Conservation (phyloP, 106 monocot genomes). For the Narthecium ossifragum region DNA sequence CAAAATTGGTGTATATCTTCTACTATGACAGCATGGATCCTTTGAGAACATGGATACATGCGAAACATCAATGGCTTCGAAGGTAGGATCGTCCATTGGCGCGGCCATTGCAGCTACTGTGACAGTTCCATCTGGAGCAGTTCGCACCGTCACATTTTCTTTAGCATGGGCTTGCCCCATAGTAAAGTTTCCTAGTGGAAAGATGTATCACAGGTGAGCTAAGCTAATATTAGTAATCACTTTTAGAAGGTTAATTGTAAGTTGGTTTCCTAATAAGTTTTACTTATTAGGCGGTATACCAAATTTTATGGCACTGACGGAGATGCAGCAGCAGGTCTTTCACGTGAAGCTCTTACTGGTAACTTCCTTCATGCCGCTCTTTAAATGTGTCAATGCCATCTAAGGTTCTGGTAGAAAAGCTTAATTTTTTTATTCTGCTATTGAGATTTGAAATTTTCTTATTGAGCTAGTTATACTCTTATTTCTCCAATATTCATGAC, state of each 20-base stretch:
- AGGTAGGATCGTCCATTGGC: slow-evolving; percentile 84
- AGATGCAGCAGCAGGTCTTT: slow-evolving; percentile 71
- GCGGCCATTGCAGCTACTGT: slow-evolving; percentile 88
- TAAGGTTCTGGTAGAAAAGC: too few species aligned
- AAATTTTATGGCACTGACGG: slow-evolving; percentile 77
- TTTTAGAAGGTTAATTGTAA: not conserved
- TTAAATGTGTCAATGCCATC: too few species aligned
- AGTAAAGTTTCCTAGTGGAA: slow-evolving; percentile 69
- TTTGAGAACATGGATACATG: slow-evolving; percentile 55
- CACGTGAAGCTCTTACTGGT: slow-evolving; percentile 87
- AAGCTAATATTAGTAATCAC: not conserved
- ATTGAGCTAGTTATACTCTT: too few species aligned
- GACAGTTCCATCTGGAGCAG: slow-evolving; percentile 40
- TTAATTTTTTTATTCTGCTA: too few species aligned
- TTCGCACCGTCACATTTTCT: slow-evolving; percentile 65
- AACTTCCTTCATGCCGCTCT: too few species aligned
- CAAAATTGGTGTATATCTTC: not conserved
- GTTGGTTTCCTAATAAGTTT: not conserved
- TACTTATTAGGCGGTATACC: slow-evolving; percentile 68
- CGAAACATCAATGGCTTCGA: slow-evolving; percentile 27
- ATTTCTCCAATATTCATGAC: too few species aligned
- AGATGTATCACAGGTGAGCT: slow-evolving; percentile 67
- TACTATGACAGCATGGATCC: slow-evolving; percentile 60
- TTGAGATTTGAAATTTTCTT: too few species aligned
- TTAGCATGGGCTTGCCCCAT: slow-evolving; percentile 89